phyloP scores from a whole-genome alignment of 208 protist genomes.

The Acanthamoeba triangularis region DNA sequence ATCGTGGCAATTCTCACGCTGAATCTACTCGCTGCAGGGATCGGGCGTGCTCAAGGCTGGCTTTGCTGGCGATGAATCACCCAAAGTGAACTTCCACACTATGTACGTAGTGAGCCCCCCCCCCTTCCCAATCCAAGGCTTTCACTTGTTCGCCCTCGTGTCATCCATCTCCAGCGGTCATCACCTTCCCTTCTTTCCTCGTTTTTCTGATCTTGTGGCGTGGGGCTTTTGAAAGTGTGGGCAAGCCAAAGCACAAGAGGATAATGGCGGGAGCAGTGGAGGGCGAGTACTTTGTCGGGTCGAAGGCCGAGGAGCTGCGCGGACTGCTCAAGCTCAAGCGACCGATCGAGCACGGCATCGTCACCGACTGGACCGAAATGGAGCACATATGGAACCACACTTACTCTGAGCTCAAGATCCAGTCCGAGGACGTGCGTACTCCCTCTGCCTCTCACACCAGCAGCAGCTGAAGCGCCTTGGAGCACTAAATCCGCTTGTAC shows the following conservation, averaged over 20 bases:
- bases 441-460: conserved; percentile 25
- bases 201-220: background rate
- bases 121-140: background rate
- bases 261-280: conserved; percentile 89
- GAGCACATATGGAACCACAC: conserved; percentile 88
- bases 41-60: conserved; percentile 87
- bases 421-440: conserved; percentile 73
- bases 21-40: conserved; percentile 68
- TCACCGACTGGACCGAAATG: conserved; percentile 89
- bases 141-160: background rate
- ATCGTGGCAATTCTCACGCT: conserved; percentile 8
- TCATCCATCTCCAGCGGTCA: background rate
- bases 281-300: conserved; percentile 86
- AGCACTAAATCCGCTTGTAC: background rate
- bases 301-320: conserved; percentile 83
- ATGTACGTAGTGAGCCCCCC: conserved; percentile 75
- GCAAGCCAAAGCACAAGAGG: conserved; percentile 87
- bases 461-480: background rate
- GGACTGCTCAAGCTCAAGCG: conserved; percentile 87
- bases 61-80: conserved; percentile 87
- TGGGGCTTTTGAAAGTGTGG: conserved; percentile 78
- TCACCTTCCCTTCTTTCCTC: background rate
- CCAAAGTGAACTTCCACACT: conserved; percentile 84
- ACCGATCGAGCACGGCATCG: conserved; percentile 91
- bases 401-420: conserved; percentile 87